Conservation (phyloP, 805 yeast species). For the Tetrapisispora iriomotensis region DNA sequence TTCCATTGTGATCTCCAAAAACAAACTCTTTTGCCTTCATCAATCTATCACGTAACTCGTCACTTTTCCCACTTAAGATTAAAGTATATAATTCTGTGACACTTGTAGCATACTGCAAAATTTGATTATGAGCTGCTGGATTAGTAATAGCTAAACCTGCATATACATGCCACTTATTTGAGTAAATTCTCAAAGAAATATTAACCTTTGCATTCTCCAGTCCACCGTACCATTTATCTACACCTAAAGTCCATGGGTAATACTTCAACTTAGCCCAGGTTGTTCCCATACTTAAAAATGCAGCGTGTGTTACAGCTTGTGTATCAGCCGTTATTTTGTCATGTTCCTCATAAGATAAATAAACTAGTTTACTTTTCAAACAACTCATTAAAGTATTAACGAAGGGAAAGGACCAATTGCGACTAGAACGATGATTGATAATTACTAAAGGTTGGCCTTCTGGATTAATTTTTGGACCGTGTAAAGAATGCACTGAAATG, state of each 20-base stretch:
- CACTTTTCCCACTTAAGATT: constrained; percentile 60
- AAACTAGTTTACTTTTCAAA: constrained; percentile 66
- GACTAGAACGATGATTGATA: constrained; percentile 58
- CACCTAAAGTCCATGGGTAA: constrained; percentile 70
- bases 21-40: constrained; percentile 61
- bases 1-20: constrained; percentile 53
- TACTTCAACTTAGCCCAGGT: constrained; percentile 81
- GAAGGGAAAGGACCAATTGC: constrained; percentile 43
- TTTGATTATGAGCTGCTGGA: constrained; percentile 87
- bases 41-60: constrained; percentile 50
- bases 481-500: constrained; percentile 81
- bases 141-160: constrained; percentile 96
- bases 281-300: constrained; percentile 90
- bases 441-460: constrained; percentile 89
- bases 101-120: constrained; percentile 79
- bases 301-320: constrained; percentile 97
- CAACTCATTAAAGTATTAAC: constrained; percentile 61
- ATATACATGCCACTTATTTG: constrained; percentile 96
- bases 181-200: constrained; percentile 78
- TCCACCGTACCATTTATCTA: constrained; percentile 75
- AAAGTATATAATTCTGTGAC: constrained; percentile 74
- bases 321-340: constrained; percentile 96
- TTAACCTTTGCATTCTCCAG: constrained; percentile 93
- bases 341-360: constrained; percentile 76
- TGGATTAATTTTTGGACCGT: constrained; percentile 86